These are phyloP conservation scores for Vitis hybrid DNA, from an alignment of 177 flowering plant species.

Conservation along the genomic window DNA sequence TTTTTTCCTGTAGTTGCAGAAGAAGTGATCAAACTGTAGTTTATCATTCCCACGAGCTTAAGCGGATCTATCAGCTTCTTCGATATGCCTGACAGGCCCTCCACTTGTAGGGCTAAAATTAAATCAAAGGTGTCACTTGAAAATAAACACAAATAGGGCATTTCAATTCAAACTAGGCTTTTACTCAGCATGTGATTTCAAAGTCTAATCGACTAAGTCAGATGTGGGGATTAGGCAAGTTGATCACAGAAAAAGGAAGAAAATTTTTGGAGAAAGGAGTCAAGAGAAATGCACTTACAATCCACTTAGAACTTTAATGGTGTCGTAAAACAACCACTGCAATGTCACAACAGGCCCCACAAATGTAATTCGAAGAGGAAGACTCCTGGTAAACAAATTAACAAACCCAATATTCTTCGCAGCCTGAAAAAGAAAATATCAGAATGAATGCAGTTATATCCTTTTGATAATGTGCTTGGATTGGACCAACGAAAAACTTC, in stretches of 20 bases:
- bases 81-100: conserved; percentile 30
- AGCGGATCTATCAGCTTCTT: conserved; percentile 26
- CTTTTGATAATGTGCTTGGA: too few relatives aligned
- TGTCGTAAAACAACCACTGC: conserved; percentile 90
- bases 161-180: too few relatives aligned
- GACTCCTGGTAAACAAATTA: conserved; percentile 87
- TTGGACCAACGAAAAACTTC: neutral
- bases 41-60: neutral
- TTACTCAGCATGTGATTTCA: too few relatives aligned
- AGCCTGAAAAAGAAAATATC: conserved; percentile 35
- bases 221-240: too few relatives aligned
- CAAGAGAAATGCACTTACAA: conserved; percentile 51
- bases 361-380: conserved; percentile 64
- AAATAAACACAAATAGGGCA: too few relatives aligned
- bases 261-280: too few relatives aligned
- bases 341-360: conserved; percentile 84
- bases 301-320: conserved; percentile 76
- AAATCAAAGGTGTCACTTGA: too few relatives aligned
- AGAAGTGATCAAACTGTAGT: neutral
- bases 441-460: neutral
- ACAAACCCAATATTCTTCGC: conserved; percentile 64
- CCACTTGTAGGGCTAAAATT: conserved; percentile 63
- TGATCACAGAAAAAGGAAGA: too few relatives aligned
- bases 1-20: neutral
- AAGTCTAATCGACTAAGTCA: too few relatives aligned